These are phyloP conservation scores for Lachancea kluyveri DNA, from an alignment of 805 yeast species.

Conservation along the genomic window DNA sequence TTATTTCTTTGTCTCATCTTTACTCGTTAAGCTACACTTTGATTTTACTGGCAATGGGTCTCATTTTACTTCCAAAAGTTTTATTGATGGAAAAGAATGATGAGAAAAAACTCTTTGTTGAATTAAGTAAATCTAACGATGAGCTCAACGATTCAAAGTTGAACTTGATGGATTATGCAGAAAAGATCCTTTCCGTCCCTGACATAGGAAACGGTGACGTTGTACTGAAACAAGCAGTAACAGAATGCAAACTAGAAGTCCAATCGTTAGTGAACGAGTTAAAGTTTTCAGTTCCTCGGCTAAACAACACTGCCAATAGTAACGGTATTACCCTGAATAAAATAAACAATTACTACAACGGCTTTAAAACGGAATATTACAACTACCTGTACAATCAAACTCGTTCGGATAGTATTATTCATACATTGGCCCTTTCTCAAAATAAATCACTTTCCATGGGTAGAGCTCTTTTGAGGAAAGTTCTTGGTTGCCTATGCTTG, in stretches of 20 bases:
- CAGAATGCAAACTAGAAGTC: constrained; percentile 26
- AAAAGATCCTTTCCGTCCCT: constrained; percentile 16
- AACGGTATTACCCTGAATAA: constrained; percentile 14
- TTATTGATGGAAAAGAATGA: constrained; percentile 16
- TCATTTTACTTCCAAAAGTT: constrained; percentile 24
- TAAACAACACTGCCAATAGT: constrained; percentile 1
- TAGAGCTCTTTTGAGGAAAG: constrained; percentile 7
- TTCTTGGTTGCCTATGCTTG: constrained; percentile 11
- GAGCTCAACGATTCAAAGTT: constrained; percentile 27
- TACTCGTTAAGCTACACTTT: constrained; percentile 28
- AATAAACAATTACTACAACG: constrained; percentile 24
- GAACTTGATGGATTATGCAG: constrained; percentile 23
- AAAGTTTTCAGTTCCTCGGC: constrained; percentile 10
- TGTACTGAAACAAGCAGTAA: constrained; percentile 18
- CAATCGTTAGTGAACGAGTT: constrained; percentile 15
- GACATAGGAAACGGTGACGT: constrained; percentile 18
- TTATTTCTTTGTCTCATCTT: constrained; percentile 28
- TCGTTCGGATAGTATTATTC: constrained; percentile 23
- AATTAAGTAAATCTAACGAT: constrained; percentile 28
- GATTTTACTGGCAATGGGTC: constrained; percentile 23
- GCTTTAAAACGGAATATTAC: constrained; percentile 25
- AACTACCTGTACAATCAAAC: constrained; percentile 23
- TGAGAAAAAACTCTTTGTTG: constrained; percentile 20
- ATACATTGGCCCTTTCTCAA: constrained; percentile 23
- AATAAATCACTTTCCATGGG: constrained; percentile 11